Evolutionary conservation across 805 yeast genomes (phyloP).

Genomic region (Metschnikowia arizonensis): DNA sequence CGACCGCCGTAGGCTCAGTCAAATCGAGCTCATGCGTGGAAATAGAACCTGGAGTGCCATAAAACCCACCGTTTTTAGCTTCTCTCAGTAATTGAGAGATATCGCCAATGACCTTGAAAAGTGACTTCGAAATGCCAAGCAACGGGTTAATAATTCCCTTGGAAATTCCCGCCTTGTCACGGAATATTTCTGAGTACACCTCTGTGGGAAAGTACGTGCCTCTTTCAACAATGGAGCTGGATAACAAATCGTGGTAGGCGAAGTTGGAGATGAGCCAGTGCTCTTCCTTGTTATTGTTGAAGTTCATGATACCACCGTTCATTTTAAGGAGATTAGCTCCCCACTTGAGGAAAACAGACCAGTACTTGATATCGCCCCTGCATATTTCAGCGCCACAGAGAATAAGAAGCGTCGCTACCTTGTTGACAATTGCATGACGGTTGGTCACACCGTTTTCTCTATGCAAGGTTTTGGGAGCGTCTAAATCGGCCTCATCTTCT

Average conservation of each 20-base stretch:
- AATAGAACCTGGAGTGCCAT: neutral
- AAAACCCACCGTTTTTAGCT: slow-evolving; percentile 30
- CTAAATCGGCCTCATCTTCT: neutral
- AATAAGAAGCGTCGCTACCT: slow-evolving; percentile 63
- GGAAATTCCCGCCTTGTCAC: slow-evolving; percentile 30
- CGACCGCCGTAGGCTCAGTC: neutral
- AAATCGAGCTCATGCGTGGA: no score
- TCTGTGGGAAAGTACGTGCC: slow-evolving; percentile 62
- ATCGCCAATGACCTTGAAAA: slow-evolving; percentile 65
- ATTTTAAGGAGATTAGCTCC: slow-evolving; percentile 59
- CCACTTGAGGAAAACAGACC: slow-evolving; percentile 64
- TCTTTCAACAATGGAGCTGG: slow-evolving; percentile 55
- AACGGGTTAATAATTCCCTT: slow-evolving; percentile 58
- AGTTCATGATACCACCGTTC: slow-evolving; percentile 60
- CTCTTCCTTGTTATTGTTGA: slow-evolving; percentile 51
- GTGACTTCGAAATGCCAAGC: slow-evolving; percentile 65
- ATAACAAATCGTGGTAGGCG: slow-evolving; percentile 74
- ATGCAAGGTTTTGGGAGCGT: neutral
- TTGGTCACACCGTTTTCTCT: slow-evolving; percentile 11
- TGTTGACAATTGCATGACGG: slow-evolving; percentile 35
- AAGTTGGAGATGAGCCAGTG: slow-evolving; percentile 74
- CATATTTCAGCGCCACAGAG: slow-evolving; percentile 80
- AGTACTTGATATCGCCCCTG: slow-evolving; percentile 72
- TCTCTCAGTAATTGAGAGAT: slow-evolving; percentile 58
- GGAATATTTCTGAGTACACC: slow-evolving; percentile 54